phyloP scores from a whole-genome alignment of 2,329 filamentous ascomycete genomes.

The Didymella lethalis region DNA sequence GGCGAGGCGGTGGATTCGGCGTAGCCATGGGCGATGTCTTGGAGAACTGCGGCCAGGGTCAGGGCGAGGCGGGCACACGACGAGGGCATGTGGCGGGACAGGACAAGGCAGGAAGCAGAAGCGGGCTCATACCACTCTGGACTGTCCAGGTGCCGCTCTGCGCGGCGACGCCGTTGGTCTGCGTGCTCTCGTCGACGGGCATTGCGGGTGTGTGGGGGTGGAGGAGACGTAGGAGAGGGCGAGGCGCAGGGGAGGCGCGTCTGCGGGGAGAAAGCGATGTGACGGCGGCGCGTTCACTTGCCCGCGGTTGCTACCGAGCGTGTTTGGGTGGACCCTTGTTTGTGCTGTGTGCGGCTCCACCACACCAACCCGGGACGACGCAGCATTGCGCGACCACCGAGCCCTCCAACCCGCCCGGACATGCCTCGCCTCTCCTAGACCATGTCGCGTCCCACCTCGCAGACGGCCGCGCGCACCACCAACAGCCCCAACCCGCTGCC shows the following conservation, averaged over 20 bases:
- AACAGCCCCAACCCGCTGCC: conserved; percentile 28
- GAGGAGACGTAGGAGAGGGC: no score
- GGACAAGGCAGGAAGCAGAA: neutral
- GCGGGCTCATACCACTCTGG: neutral
- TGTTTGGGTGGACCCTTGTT: conserved; percentile 1
- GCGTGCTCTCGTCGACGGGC: conserved; percentile 48
- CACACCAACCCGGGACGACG: neutral
- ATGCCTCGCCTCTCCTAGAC: conserved; percentile 4
- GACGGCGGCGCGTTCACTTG: neutral
- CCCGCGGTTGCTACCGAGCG: neutral
- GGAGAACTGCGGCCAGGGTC: conserved; percentile 61
- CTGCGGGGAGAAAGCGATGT: neutral
- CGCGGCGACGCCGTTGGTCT: conserved; percentile 51
- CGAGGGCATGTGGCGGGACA: no score
- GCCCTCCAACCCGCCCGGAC: conserved; percentile 3
- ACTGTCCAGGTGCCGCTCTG: neutral
- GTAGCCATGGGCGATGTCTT: conserved; percentile 67
- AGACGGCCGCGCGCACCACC: conserved; percentile 25
- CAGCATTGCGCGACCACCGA: neutral
- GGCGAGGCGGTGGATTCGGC: conserved; percentile 72
- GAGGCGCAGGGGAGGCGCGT: neutral
- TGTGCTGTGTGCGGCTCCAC: neutral
- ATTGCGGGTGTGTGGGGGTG: conserved; percentile 23
- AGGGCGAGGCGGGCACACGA: neutral
- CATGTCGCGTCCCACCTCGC: conserved; percentile 42